Percentiles rank a stretch among this genome's conserved stretches.
These are phyloP conservation scores for Vitis rotundifolia DNA, from an alignment of 164 flowering plant species.

Conservation along the genomic window DNA sequence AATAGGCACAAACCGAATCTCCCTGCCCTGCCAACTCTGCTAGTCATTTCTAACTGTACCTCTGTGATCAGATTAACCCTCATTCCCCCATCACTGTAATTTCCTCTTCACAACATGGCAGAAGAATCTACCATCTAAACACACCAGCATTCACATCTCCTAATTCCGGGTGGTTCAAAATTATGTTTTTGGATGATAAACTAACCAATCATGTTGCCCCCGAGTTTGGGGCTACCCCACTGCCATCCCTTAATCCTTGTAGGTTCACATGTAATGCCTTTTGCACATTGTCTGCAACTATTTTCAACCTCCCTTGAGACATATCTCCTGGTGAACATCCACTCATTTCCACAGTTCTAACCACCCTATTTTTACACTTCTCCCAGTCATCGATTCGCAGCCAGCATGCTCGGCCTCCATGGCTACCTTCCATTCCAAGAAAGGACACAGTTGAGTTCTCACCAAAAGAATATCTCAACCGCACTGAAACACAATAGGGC, in stretches of 20 bases:
- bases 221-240: slow-evolving; percentile 36
- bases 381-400: slow-evolving; percentile 82
- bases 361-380: slow-evolving; percentile 78
- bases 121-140: neutral
- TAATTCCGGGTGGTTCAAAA: no score
- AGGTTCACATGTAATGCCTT: slow-evolving; percentile 62
- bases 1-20: neutral
- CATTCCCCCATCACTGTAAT: no score
- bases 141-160: neutral
- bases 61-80: no score
- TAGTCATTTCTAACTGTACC: neutral
- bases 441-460: slow-evolving; percentile 70
- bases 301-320: slow-evolving; percentile 76
- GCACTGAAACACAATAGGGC: slow-evolving; percentile 93
- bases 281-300: slow-evolving; percentile 80
- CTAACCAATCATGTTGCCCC: slow-evolving; percentile 33
- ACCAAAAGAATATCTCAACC: slow-evolving; percentile 82
- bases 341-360: slow-evolving; percentile 63
- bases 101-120: neutral
- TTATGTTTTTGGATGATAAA: no score
- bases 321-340: slow-evolving; percentile 54
- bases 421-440: slow-evolving; percentile 95
- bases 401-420: slow-evolving; percentile 97
- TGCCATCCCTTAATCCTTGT: slow-evolving; percentile 70
- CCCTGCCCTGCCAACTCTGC: neutral